Percentiles rank a stretch among this genome's conserved stretches.
These are phyloP conservation scores for Lodderomyces elongisporus DNA, from an alignment of 1,139 yeast species.

Conservation along the genomic window DNA sequence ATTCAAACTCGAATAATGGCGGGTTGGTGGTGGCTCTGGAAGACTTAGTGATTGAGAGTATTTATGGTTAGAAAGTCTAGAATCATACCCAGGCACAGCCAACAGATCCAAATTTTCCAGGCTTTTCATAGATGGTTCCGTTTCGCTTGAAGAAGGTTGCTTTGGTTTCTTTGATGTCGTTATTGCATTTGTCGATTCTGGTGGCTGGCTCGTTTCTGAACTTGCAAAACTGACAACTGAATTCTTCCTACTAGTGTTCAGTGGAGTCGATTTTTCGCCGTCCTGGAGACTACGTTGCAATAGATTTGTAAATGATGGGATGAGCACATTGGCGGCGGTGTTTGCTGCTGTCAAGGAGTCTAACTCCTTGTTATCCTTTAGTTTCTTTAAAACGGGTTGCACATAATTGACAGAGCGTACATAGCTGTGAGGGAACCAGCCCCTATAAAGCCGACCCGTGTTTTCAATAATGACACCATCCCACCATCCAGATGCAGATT, in stretches of 20 bases:
- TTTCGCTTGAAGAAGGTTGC: neutral
- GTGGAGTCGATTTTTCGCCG: slow-evolving; percentile 26
- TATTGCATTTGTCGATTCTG: slow-evolving; percentile 11
- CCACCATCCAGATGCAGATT: slow-evolving; percentile 69
- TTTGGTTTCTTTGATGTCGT: slow-evolving; percentile 1
- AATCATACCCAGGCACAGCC: too few species aligned
- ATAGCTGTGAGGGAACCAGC: slow-evolving; percentile 72
- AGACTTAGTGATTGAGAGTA: neutral
- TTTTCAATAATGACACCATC: slow-evolving; percentile 53
- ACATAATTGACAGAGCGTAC: slow-evolving; percentile 47
- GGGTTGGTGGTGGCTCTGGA: neutral
- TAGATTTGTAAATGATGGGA: slow-evolving; percentile 40
- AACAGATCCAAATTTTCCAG: neutral
- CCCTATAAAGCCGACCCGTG: slow-evolving; percentile 46
- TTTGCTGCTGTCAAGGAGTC: slow-evolving; percentile 47
- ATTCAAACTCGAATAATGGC: neutral
- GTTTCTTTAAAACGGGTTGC: slow-evolving; percentile 40
- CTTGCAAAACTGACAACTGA: slow-evolving; percentile 48
- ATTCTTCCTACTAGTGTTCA: slow-evolving; percentile 37
- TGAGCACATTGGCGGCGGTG: slow-evolving; percentile 46
- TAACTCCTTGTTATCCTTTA: slow-evolving; percentile 38
- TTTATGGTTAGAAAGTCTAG: too few species aligned
- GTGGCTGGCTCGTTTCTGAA: slow-evolving; percentile 30
- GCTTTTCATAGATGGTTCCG: neutral
- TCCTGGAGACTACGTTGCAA: slow-evolving; percentile 36